A percentile compares a stretch with the other conserved stretches of the same genome.
These are phyloP conservation scores for Pisolithus albus DNA, from an alignment of 768 basidiomycete species.

Conservation along the genomic window DNA sequence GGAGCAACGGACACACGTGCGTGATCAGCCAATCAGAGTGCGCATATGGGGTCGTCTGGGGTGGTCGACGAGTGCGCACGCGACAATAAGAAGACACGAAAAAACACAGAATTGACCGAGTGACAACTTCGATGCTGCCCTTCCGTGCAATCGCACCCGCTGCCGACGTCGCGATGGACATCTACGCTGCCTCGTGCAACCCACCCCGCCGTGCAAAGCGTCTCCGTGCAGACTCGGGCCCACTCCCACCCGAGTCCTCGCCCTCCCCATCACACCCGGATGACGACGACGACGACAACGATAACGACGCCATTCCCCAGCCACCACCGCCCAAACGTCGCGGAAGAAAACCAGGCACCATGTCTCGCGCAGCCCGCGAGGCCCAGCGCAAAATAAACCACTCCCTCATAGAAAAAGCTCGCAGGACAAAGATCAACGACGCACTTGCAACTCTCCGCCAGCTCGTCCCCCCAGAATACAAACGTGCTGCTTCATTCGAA, in stretches of 20 bases:
- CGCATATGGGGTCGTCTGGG: conserved; percentile 7
- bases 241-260: conserved; percentile 1
- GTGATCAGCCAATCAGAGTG: conserved; percentile 14
- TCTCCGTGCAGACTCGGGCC: conserved; percentile 17
- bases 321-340: conserved; percentile 48
- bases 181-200: conserved; percentile 36
- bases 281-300: conserved; percentile 20
- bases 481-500: conserved; percentile 14
- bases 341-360: conserved; percentile 61
- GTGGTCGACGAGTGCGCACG: conserved; percentile 18
- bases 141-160: conserved; percentile 23
- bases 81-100: not conserved
- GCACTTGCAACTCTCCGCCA: conserved; percentile 70
- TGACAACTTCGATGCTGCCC: conserved; percentile 7
- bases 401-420: conserved; percentile 88
- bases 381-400: conserved; percentile 89
- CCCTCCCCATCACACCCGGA: conserved; percentile 16
- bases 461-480: conserved; percentile 64
- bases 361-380: conserved; percentile 76
- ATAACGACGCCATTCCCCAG: conserved; percentile 7
- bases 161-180: conserved; percentile 9
- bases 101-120: not conserved
- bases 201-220: conserved; percentile 44
- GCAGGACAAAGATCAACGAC: conserved; percentile 94
- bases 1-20: conserved; percentile 16